These are phyloP conservation scores for Bathelium albidoporum DNA, from an alignment of 495 filamentous ascomycete genomes.

Conservation along the genomic window DNA sequence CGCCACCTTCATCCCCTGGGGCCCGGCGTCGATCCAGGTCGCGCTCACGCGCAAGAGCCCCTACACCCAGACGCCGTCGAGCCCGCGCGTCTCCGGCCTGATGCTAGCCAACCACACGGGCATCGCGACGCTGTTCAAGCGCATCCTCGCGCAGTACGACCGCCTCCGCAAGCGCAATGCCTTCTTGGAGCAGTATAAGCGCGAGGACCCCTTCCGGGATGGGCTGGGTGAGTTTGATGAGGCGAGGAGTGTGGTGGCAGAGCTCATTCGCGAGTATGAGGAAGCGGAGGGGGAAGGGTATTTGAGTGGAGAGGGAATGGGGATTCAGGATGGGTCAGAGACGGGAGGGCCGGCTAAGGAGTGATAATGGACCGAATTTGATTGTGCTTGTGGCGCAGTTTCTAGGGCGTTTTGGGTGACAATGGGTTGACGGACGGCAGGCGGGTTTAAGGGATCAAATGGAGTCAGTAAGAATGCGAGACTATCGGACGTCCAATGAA, in stretches of 20 bases:
- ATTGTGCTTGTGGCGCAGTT: not conserved
- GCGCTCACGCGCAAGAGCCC: constrained; percentile 93
- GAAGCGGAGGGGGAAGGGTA: constrained; percentile 86
- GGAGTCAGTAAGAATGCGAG: not conserved
- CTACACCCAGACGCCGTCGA: constrained; percentile 57
- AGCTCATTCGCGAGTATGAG: constrained; percentile 77
- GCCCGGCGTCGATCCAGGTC: constrained; percentile 95
- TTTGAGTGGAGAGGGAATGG: constrained; percentile 51
- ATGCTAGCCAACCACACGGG: constrained; percentile 99
- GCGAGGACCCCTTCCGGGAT: constrained; percentile 81
- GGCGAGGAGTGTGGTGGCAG: constrained; percentile 56
- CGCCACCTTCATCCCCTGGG: constrained; percentile 97
- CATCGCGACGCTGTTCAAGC: constrained; percentile 91
- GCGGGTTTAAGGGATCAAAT: not conserved
- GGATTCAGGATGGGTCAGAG: constrained; percentile 46
- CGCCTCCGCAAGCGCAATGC: constrained; percentile 90
- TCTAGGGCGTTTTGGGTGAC: not conserved
- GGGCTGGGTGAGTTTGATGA: constrained; percentile 94
- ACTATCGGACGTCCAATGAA: not conserved
- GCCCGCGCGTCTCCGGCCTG: constrained; percentile 82
- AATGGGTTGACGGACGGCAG: not conserved
- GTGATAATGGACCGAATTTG: not conserved
- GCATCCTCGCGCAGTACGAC: constrained; percentile 83
- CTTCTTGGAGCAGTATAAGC: constrained; percentile 91
- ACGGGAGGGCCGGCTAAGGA: constrained; percentile 8